Evolutionary conservation across 495 filamentous ascomycete genomes (phyloP), one percentile per base, ranked within the genome.

Genomic region (Trichodelitschia bisporula): DNA sequence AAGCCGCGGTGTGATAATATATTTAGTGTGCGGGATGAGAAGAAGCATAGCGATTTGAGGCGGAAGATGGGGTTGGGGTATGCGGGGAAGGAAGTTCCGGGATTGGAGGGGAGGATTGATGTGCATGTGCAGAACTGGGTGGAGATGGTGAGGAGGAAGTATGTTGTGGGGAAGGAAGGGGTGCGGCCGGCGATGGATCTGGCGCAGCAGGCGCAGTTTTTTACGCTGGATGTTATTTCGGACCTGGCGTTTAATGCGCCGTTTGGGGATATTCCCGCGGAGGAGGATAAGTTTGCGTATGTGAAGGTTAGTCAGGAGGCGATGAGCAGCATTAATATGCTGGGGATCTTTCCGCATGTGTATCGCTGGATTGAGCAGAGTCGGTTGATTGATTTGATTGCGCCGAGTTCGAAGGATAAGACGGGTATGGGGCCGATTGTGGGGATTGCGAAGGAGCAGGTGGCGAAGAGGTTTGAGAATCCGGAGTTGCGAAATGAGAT

Each of bases 221-320:
- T 60, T 26, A 45, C 55, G 13, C 29, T 57, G 4, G 54, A 58
- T 32, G 38, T 57, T 19, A 57, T 60, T 33, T 42, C 44, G 12
- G 35, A 43, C 26, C 34, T 52, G 11, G 6, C 18, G 3, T 31
- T 31, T 15, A 17, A 17, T 9, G 10, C 8, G 14, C 29, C 29
- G 8, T 31, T 31, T 17, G 29, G 29, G 14, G 9, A 13, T 20
- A 9, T 31, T 9, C 8, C 14, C 9, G 15, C 8, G 10, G 18
- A 31, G 8, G 15, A 9, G 9, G 29, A 31, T 20, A 9, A 9
- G 17, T 31, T 31, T 18, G 29, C 15, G 15, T 31, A 31, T 18
- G 10, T 31, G 8, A 18, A 18, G 18, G 8, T 8, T 4, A 9
- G 9, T n/a, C 4, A 21, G 10, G 17, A n/a, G 5, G 9, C 17